These are phyloP conservation scores for Magnaporthiopsis incrustans DNA, from an alignment of 2,329 filamentous ascomycete species.

Conservation along the genomic window DNA sequence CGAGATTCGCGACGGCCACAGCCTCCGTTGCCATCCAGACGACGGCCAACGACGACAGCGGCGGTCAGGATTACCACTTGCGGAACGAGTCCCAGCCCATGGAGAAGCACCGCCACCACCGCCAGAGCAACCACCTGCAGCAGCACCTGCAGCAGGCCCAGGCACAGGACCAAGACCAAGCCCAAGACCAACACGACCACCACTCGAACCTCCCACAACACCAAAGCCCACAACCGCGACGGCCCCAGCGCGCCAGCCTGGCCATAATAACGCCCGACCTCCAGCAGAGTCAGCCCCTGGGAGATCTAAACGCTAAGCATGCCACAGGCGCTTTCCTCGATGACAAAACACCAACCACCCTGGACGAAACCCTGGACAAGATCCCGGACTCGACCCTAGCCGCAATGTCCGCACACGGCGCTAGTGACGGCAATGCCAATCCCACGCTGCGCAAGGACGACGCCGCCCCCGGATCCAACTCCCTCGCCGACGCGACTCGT, in stretches of 20 bases:
- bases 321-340: conserved; percentile 1
- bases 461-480: neutral
- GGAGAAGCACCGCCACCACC: conserved; percentile 3
- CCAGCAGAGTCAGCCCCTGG: conserved; percentile 21
- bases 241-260: neutral
- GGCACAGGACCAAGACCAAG: neutral
- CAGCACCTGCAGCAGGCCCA: neutral
- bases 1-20: conserved; percentile 1
- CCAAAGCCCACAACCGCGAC: neutral
- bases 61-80: conserved; percentile 16
- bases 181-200: conserved; percentile 6
- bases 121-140: neutral
- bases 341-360: conserved; percentile 6
- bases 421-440: conserved; percentile 8
- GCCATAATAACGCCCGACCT: neutral
- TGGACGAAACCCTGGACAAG: neutral
- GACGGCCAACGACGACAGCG: conserved; percentile 12
- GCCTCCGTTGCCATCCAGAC: conserved; percentile 16
- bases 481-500: neutral
- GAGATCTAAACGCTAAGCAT: conserved; percentile 5
- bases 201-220: neutral
- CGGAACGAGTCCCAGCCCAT: conserved; percentile 1
- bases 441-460: conserved; percentile 4
- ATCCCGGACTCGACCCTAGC: neutral
- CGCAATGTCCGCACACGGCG: conserved; percentile 8